Percentiles rank a stretch among this genome's conserved stretches.
Conservation (phyloP, 140 eudicot genomes). For the Eryngium alpinum region DNA sequence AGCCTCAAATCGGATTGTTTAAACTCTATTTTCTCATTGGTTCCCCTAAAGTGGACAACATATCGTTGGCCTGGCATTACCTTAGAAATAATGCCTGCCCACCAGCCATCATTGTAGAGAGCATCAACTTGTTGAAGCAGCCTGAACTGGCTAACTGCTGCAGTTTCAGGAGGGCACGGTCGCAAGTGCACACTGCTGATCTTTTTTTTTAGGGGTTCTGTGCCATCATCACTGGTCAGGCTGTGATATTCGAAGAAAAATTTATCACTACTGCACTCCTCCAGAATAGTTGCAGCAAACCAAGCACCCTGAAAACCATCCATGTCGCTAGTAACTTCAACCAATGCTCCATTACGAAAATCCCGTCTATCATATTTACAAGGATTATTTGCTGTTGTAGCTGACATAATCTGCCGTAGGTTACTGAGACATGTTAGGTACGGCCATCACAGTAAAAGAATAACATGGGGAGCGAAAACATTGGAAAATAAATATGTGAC, state of each 20-base stretch:
- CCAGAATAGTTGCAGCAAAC: constrained; percentile 54
- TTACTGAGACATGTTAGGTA: not conserved
- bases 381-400: constrained; percentile 19
- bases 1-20: constrained; percentile 54
- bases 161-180: constrained; percentile 51
- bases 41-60: constrained; percentile 51
- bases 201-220: constrained; percentile 22
- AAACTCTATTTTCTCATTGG: constrained; percentile 48
- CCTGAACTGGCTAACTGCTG: constrained; percentile 29
- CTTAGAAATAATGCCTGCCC: constrained; percentile 76
- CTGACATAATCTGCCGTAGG: constrained; percentile 21
- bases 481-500: not conserved
- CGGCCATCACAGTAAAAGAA: not conserved
- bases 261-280: constrained; percentile 21
- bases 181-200: constrained; percentile 50
- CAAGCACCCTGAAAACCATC: constrained; percentile 78
- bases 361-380: constrained; percentile 3
- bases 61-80: constrained; percentile 36
- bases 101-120: constrained; percentile 77
- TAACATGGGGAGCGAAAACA: not conserved
- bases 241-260: constrained; percentile 43
- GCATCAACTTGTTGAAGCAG: constrained; percentile 72
- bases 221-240: constrained; percentile 54
- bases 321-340: constrained; percentile 64
- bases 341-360: constrained; percentile 35